phyloP scores from a whole-genome alignment of 23 red algal genomes.

The Gracilaria gracilis region DNA sequence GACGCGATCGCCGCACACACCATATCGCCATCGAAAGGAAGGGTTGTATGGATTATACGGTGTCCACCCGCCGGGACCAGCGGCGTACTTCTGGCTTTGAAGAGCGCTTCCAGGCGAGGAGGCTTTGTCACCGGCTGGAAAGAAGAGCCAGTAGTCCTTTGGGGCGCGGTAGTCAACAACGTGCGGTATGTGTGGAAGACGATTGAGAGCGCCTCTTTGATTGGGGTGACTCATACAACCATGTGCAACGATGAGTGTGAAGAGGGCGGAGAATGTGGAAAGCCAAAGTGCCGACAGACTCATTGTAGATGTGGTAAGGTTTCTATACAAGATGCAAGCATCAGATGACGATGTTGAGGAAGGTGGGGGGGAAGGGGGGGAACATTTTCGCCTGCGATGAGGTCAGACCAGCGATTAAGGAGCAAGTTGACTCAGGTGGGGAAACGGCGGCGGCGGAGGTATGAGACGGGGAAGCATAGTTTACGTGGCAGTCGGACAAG shows the following conservation, averaged over 20 bases:
- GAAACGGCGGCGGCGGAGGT: neutral
- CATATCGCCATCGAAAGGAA: conserved; percentile 54
- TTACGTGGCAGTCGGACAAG: neutral
- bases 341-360: conserved; percentile 1
- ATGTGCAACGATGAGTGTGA: conserved; percentile 6
- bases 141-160: conserved; percentile 40
- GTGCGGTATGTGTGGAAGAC: conserved; percentile 21
- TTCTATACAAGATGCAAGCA: neutral
- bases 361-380: neutral
- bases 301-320: neutral
- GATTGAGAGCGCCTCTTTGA: conserved; percentile 25
- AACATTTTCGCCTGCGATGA: neutral
- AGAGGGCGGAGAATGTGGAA: neutral
- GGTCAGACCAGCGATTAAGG: neutral
- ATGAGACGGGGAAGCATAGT: neutral
- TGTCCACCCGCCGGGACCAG: conserved; percentile 42
- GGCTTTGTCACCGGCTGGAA: conserved; percentile 48
- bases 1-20: conserved; percentile 70
- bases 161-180: conserved; percentile 27
- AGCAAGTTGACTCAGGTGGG: neutral
- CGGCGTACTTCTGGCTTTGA: conserved; percentile 25
- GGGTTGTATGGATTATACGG: conserved; percentile 43
- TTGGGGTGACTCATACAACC: conserved; percentile 33
- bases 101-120: conserved; percentile 4
- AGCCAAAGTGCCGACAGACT: neutral